These are phyloP conservation scores for Serpula lacrymans DNA, from an alignment of 768 basidiomycete species.

Conservation along the genomic window DNA sequence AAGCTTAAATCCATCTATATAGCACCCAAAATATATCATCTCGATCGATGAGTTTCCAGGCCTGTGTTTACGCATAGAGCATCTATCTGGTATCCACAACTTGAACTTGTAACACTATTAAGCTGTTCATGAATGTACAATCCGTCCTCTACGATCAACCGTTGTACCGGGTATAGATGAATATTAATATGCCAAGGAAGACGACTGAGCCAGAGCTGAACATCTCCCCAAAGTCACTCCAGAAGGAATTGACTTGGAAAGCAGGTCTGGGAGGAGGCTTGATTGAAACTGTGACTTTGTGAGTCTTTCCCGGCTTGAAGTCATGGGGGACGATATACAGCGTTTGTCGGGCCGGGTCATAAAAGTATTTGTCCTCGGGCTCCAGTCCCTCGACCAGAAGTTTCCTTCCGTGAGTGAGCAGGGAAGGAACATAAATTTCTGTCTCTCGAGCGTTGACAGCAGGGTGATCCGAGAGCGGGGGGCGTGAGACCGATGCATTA, in stretches of 20 bases:
- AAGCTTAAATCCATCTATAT: too few species aligned
- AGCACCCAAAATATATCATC: too few species aligned
- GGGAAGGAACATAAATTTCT: conserved; percentile 77
- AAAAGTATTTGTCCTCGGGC: conserved; percentile 45
- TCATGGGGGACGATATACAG: conserved; percentile 58
- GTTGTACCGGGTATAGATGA: too few species aligned
- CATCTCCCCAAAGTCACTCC: conserved; percentile 50
- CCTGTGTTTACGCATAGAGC: too few species aligned
- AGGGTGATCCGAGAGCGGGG: conserved; percentile 39
- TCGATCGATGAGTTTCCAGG: too few species aligned
- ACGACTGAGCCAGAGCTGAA: conserved; percentile 29
- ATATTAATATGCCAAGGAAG: conserved; percentile 26
- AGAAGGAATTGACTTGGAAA: conserved; percentile 62
- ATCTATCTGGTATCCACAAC: too few species aligned
- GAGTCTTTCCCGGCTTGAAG: conserved; percentile 40
- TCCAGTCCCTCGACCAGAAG: conserved; percentile 57
- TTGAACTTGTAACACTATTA: too few species aligned
- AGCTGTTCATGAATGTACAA: too few species aligned
- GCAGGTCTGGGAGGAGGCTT: conserved; percentile 46
- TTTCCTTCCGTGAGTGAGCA: conserved; percentile 53
- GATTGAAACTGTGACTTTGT: conserved; percentile 53
- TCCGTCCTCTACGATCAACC: too few species aligned
- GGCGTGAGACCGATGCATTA: conserved; percentile 25
- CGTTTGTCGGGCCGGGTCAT: conserved; percentile 71
- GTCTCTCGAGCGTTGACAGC: conserved; percentile 57